Base-by-base conservation (phyloP, 306 rosid genomes). In the Quercus robur region DNA sequence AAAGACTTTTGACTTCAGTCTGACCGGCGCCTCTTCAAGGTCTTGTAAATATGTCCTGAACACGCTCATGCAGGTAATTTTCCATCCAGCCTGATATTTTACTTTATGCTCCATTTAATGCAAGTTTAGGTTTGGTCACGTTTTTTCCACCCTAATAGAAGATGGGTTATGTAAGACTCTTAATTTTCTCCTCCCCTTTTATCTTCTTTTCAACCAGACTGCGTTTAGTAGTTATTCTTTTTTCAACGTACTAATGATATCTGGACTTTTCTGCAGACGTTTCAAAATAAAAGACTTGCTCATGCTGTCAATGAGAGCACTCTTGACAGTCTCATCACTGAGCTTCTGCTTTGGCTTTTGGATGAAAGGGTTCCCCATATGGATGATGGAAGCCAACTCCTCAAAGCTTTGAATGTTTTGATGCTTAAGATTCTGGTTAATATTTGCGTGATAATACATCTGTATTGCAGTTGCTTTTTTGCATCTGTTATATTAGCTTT, bases 361-460 rank as follows among this genome's bases (percentile, higher is more conserved):
- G 99, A 96, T 89, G 99, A 96, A 84, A 90, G 98, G 86, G 99
- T 96, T 83, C 97, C 99, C 17, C 97, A 89, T 83, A 93, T 96
- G 98, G 99, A 96, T 80, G 99, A 91, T 84, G 99, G 99, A 74
- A 91, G 99, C 84, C 99, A 96, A 83, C 92, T 96, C 77, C 81
- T 96, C 80, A 96, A 96, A 91, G 99, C 99, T 49, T 80, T 96
- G 85, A 96, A 96, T 72, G 99, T 96, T 44, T 86, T 96, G 91
- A 96, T 96, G 99, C 93, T 96, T 75, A 96, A 96, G 90, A 96
- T 96, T 85, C 85, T 96, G 93, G 99, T 96, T 70, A 78, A 10
- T 8, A 46, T 49, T 62, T 56, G 54, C 13, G 9, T 62, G 18
- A 25, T 28, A 68, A 59, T 21, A 10, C 70, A 35, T 56, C 44